Percentiles rank a stretch among this genome's conserved stretches.
phyloP scores from a whole-genome alignment of 257 asterid genomes.

The Sherardia arvensis region DNA sequence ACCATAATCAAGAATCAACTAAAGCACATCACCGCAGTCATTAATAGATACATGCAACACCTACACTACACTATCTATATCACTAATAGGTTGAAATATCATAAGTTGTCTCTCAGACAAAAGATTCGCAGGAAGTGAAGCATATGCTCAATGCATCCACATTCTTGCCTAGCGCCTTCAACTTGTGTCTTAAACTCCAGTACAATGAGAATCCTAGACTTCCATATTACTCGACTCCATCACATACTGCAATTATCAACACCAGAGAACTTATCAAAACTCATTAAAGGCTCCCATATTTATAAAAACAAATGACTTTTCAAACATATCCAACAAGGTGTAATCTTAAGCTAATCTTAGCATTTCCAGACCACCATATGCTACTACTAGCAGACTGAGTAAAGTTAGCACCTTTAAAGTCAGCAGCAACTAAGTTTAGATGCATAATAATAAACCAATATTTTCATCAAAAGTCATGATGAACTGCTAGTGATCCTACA shows the following conservation, averaged over 20 bases:
- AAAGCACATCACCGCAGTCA: not conserved
- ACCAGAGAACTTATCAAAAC: not conserved
- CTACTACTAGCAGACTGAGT: not conserved
- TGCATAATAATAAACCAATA: not conserved
- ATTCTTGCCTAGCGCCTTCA: conserved; percentile 9
- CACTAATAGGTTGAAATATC: not conserved
- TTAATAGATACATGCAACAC: not conserved
- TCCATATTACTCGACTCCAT: not conserved
- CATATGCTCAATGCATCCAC: not conserved
- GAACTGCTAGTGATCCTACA: not conserved
- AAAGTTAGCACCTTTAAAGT: not conserved
- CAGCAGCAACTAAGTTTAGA: not conserved
- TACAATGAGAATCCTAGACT: not conserved
- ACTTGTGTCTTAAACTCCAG: not conserved
- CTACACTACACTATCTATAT: not conserved
- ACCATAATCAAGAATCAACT: not conserved
- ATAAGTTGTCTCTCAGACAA: not conserved
- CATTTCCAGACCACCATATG: not conserved
- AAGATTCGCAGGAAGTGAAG: not conserved
- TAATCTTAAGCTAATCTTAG: not conserved
- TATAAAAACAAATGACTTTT: not conserved
- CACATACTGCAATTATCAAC: conserved; percentile 2
- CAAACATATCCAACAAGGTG: not conserved
- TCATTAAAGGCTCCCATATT: not conserved
- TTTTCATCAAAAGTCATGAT: not conserved